Percentiles rank a stretch among this genome's conserved stretches.
These are phyloP conservation scores for Colletotrichum somersetense DNA, from an alignment of 2,329 filamentous ascomycete species.

Conservation along the genomic window DNA sequence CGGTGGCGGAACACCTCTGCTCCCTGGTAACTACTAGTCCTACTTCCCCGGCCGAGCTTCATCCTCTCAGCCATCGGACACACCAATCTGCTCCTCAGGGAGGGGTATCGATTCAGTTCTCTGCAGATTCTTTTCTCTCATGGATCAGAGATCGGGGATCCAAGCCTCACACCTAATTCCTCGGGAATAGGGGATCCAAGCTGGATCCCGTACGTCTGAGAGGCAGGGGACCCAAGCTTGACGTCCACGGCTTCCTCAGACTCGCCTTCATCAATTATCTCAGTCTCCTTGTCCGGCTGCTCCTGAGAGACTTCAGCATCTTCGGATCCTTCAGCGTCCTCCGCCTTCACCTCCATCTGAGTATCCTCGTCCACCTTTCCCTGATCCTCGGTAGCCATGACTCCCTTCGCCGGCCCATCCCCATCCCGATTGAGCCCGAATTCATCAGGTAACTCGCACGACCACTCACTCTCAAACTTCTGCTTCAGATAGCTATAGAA, in stretches of 20 bases:
- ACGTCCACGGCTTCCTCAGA: background rate
- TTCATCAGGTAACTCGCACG: conserved; percentile 54
- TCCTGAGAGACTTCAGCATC: background rate
- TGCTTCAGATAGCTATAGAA: conserved; percentile 62
- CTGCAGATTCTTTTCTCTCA: background rate
- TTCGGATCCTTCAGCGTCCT: background rate
- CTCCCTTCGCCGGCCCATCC: background rate
- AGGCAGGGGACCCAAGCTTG: conserved; percentile 15
- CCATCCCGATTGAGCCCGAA: conserved; percentile 44
- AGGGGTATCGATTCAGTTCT: background rate
- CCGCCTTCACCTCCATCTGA: background rate
- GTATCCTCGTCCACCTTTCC: background rate
- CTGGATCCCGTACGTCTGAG: background rate
- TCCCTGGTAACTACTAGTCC: background rate
- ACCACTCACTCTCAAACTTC: conserved; percentile 64
- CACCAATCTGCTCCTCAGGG: background rate
- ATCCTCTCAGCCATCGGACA: background rate
- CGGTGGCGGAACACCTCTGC: background rate
- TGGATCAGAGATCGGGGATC: background rate
- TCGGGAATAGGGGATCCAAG: conserved; percentile 23
- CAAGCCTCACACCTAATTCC: conserved; percentile 1
- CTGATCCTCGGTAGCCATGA: background rate
- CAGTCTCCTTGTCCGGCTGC: background rate
- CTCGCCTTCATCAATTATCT: background rate
- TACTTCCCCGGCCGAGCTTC: background rate